Evolutionary conservation across 148 eudicot genomes (phyloP).

Genomic region (Rhododendron molle): DNA sequence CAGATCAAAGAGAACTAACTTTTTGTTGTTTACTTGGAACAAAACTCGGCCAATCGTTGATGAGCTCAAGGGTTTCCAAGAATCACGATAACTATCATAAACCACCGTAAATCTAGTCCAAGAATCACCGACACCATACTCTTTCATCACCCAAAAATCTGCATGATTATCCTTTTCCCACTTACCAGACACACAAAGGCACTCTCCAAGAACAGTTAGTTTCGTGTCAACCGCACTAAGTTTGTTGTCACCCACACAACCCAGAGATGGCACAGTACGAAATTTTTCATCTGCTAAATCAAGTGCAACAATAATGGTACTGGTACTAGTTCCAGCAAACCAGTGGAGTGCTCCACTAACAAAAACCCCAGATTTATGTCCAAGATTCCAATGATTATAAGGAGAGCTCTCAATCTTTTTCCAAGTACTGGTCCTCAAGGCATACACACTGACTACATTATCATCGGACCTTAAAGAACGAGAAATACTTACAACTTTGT

Average conservation of each 20-base stretch:
- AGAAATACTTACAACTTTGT: not conserved
- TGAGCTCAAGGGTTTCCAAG: not conserved
- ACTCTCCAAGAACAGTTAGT: no score
- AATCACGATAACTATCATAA: no score
- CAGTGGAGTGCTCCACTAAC: constrained; percentile 5
- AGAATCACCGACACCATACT: not conserved
- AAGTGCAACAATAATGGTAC: not conserved
- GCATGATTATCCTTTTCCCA: not conserved
- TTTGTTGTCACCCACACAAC: no score
- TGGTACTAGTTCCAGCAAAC: not conserved
- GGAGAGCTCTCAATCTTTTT: no score
- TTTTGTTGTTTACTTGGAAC: not conserved
- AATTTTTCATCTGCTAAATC: constrained; percentile 1
- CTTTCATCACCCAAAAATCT: not conserved
- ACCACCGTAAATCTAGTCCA: not conserved
- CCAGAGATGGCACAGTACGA: not conserved
- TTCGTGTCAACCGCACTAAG: no score
- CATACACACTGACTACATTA: not conserved
- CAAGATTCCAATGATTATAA: no score
- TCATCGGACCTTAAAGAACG: no score
- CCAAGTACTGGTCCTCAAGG: no score
- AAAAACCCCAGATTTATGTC: not conserved
- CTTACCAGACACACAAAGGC: no score
- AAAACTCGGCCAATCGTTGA: not conserved
- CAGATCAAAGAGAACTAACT: not conserved